Evolutionary conservation across 768 basidiomycete species (phyloP), one percentile per base, ranked within the genome.

Genomic region (Boletus subcaerulescens): DNA sequence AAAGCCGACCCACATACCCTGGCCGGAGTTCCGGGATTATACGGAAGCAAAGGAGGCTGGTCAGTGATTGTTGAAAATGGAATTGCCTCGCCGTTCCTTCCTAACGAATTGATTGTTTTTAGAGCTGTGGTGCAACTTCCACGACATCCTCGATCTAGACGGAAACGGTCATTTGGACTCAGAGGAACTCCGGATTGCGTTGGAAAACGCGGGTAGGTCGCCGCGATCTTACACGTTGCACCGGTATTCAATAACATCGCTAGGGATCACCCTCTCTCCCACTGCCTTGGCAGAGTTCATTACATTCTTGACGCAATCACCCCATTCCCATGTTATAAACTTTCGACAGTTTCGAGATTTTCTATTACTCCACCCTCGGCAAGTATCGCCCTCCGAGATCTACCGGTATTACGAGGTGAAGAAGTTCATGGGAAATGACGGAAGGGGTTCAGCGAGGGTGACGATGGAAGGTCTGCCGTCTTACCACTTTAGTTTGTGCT

Each of bases 41-140:
- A 88, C 87, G 43, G 81, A 87, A 58, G 79, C 78, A 52, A 93
- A 94, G 73, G 92, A 93, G 80, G 80, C 76, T 50, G 92, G 91
- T 87, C 66, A 65, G 82, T 79, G 53, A 54, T 49, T 45, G 32
- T 39, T 53, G 40, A 51, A 52, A 54, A 32, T 57, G 56, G 48
- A 58, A 42, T 58, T 47, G 20, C 56, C 33, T 48, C 47, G 55
- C 29, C 20, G 44, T 58, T 36, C 60, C 56, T 58, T 47, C 38
- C 58, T 70, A 55, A 60, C 45, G 14, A 42, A 50, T 54, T 51
- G 43, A 50, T 54, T 51, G 43, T 48, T 53, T 41, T 46, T 53
- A 92, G 93, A 96, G 71, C 77, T 97, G 20, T 97, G 95, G 95
- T 77, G 82, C 48, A 85, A 94, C 52, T 97, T 97, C 71, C 91